Evolutionary conservation across 2,329 filamentous ascomycete genomes (phyloP).

Genomic region (Trichoderma sp.): DNA sequence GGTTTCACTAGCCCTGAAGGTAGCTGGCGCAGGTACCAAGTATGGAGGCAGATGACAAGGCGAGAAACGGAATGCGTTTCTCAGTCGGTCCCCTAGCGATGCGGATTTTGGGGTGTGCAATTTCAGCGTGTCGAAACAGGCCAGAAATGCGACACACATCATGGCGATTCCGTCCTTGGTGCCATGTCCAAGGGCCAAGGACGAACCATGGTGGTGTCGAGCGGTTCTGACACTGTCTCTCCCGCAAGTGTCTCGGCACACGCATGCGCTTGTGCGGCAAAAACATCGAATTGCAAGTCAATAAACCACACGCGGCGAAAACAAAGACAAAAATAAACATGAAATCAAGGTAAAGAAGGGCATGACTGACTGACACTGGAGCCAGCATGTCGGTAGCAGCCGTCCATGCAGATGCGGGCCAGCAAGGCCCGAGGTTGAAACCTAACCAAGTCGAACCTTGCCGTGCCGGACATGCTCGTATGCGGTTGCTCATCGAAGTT

Average conservation of each 20-base stretch:
- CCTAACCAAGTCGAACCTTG: neutral
- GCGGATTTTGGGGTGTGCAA: slow-evolving; percentile 3
- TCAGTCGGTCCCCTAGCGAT: slow-evolving; percentile 5
- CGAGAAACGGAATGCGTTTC: slow-evolving; percentile 21
- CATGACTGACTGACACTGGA: neutral
- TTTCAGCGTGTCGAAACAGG: neutral
- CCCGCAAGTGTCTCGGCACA: neutral
- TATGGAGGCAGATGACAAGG: slow-evolving; percentile 14
- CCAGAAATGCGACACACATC: slow-evolving; percentile 2
- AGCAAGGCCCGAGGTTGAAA: neutral
- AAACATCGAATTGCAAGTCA: neutral
- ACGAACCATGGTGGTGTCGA: neutral
- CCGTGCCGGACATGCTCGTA: neutral
- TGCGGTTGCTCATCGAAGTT: neutral
- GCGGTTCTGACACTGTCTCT: neutral
- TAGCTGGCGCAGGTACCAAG: slow-evolving; percentile 18
- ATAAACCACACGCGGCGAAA: neutral
- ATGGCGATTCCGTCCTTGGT: neutral
- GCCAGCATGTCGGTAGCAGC: slow-evolving; percentile 10
- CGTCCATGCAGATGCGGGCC: slow-evolving; percentile 13
- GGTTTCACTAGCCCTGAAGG: slow-evolving; percentile 13
- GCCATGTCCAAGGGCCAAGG: neutral
- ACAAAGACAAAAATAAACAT: slow-evolving; percentile 12
- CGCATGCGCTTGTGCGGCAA: neutral
- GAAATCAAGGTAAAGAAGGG: neutral